A percentile compares a stretch with the other conserved stretches of the same genome.
Conservation (phyloP, 495 filamentous ascomycete genomes). For the Chlorociboria aeruginascens region DNA sequence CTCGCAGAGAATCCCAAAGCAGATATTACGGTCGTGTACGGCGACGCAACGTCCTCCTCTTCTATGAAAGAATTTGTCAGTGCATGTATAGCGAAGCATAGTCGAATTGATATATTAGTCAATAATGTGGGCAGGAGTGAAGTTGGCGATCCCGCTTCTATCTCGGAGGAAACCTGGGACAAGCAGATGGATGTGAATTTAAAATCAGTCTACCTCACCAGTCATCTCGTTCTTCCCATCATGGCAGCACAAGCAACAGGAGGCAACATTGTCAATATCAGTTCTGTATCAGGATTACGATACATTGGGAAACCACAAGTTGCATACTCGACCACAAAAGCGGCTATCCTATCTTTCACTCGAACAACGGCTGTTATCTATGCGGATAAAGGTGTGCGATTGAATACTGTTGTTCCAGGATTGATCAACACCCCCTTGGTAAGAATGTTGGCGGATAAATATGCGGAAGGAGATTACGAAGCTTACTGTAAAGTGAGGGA, state of each 20-base stretch:
- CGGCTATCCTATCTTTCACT: conserved; percentile 36
- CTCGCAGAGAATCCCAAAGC: conserved; percentile 19
- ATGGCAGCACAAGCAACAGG: conserved; percentile 31
- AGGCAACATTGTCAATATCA: conserved; percentile 29
- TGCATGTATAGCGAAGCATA: conserved; percentile 31
- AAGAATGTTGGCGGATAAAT: conserved; percentile 29
- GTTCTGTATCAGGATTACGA: conserved; percentile 34
- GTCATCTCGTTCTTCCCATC: conserved; percentile 34
- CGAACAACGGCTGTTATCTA: conserved; percentile 39
- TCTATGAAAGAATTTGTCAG: conserved; percentile 34
- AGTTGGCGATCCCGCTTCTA: conserved; percentile 35
- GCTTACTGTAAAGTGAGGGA: conserved; percentile 24
- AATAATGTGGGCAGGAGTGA: conserved; percentile 41
- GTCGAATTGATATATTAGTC: conserved; percentile 47
- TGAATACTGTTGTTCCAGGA: conserved; percentile 44
- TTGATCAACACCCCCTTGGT: conserved; percentile 34
- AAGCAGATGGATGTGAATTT: conserved; percentile 38
- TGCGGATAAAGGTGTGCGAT: conserved; percentile 29
- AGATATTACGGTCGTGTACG: conserved; percentile 24
- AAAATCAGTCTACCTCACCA: conserved; percentile 38
- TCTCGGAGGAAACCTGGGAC: conserved; percentile 37
- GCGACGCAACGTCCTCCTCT: conserved; percentile 32
- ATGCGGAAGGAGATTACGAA: conserved; percentile 27
- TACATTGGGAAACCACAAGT: conserved; percentile 42
- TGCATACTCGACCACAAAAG: conserved; percentile 39